A percentile compares a stretch with the other conserved stretches of the same genome.
These are phyloP conservation scores for Abrus pulchellus DNA, from an alignment of 306 rosid genomes.

Conservation along the genomic window DNA sequence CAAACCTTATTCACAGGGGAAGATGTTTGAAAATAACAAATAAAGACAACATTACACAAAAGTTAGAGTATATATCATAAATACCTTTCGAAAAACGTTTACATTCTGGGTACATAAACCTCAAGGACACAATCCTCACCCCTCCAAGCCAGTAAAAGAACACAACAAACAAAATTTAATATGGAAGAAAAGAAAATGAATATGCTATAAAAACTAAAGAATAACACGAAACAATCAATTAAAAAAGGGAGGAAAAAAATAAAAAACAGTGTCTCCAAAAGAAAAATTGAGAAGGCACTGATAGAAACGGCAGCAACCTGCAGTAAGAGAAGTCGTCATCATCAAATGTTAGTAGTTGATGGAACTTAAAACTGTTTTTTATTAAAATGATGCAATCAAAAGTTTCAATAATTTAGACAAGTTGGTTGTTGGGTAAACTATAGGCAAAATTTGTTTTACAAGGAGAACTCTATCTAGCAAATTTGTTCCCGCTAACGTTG, in stretches of 20 bases:
- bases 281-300: slow-evolving; percentile 61
- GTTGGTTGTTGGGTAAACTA: slow-evolving; percentile 6
- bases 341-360: slow-evolving; percentile 24
- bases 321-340: slow-evolving; percentile 32
- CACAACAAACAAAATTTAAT: slow-evolving; percentile 38
- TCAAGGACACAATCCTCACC: slow-evolving; percentile 34
- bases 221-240: slow-evolving; percentile 32
- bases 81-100: slow-evolving; percentile 12
- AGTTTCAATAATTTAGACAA: slow-evolving; percentile 7
- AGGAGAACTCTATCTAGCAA: slow-evolving; percentile 15
- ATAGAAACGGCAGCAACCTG: slow-evolving; percentile 57
- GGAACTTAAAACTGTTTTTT: not conserved
- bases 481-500: slow-evolving; percentile 2
- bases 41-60: not conserved
- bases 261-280: slow-evolving; percentile 50
- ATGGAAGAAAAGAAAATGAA: slow-evolving; percentile 29
- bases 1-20: not conserved
- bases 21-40: not conserved
- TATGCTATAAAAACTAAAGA: slow-evolving; percentile 39
- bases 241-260: not conserved
- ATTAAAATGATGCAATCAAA: not conserved
- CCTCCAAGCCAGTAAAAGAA: slow-evolving; percentile 44
- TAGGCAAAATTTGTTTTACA: slow-evolving; percentile 1
- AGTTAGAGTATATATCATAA: slow-evolving; percentile 26
- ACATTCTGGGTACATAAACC: slow-evolving; percentile 29